These are phyloP conservation scores for Rhododendron molle DNA, from an alignment of 148 eudicot genomes.

Conservation along the genomic window DNA sequence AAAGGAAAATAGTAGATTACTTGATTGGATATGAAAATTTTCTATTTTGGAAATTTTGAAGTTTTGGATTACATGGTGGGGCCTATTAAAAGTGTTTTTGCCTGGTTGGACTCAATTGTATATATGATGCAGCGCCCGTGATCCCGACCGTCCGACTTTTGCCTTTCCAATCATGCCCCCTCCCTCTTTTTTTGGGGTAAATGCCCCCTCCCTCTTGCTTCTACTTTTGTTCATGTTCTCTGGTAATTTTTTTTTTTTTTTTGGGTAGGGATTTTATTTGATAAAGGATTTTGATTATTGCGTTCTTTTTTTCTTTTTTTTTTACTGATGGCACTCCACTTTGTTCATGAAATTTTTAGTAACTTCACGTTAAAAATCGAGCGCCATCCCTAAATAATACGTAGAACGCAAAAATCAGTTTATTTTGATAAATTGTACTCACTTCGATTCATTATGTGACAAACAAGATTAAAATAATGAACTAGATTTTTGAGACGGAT, in stretches of 20 bases:
- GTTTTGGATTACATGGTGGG: not conserved
- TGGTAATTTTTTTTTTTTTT: too few relatives aligned
- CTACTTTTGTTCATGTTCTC: not conserved
- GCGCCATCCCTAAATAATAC: too few relatives aligned
- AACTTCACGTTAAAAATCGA: too few relatives aligned
- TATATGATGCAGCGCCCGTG: not conserved
- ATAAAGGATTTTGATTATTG: too few relatives aligned
- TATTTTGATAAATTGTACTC: too few relatives aligned
- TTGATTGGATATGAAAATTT: not conserved
- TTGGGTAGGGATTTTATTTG: too few relatives aligned
- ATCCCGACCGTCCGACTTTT: not conserved
- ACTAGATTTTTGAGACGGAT: not conserved
- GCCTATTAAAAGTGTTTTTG: not conserved
- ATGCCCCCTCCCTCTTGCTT: not conserved
- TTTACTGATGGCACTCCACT: too few relatives aligned
- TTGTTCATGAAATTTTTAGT: too few relatives aligned
- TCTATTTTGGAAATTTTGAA: not conserved
- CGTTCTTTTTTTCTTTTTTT: too few relatives aligned
- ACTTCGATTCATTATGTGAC: not conserved
- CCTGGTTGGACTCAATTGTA: not conserved
- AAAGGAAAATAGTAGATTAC: not conserved
- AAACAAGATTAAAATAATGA: not conserved
- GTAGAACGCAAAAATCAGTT: too few relatives aligned
- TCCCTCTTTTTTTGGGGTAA: not conserved
- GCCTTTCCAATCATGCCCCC: not conserved